Conservation (phyloP, 2,329 filamentous ascomycete genomes). For the Clarireedia homoeocarpa region DNA sequence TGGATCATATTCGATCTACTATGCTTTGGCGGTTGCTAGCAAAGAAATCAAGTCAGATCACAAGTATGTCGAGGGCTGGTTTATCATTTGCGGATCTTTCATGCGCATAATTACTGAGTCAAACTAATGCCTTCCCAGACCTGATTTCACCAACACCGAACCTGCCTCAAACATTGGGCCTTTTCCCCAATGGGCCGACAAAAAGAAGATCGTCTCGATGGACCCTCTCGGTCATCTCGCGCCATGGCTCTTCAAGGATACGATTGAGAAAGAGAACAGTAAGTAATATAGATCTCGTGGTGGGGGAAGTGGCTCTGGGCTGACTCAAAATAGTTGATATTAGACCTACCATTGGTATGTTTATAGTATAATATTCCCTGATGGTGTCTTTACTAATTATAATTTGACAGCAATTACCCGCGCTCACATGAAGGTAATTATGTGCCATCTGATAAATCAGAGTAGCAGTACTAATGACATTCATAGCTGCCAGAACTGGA, state of each 20-base stretch:
- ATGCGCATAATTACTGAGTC: neutral
- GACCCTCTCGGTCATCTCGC: conserved; percentile 86
- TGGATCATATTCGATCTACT: conserved; percentile 93
- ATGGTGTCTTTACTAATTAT: conserved; percentile 11
- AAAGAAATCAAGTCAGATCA: conserved; percentile 81
- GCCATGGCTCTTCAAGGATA: conserved; percentile 74
- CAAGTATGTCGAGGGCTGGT: conserved; percentile 35
- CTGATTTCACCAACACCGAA: conserved; percentile 77
- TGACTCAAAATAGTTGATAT: conserved; percentile 29
- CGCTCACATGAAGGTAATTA: conserved; percentile 30
- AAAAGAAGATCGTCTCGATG: conserved; percentile 95
- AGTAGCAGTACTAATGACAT: conserved; percentile 8
- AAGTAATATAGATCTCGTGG: conserved; percentile 15
- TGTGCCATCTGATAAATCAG: neutral
- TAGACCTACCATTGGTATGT: conserved; percentile 30
- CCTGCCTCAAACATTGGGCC: conserved; percentile 85
- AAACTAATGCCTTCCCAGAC: conserved; percentile 29
- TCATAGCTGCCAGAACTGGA: conserved; percentile 76
- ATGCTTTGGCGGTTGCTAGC: conserved; percentile 85
- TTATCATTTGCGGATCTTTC: neutral
- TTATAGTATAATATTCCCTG: neutral
- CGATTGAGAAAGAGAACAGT: conserved; percentile 67
- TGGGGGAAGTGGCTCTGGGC: conserved; percentile 3
- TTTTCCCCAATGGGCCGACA: conserved; percentile 82
- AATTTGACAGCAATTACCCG: conserved; percentile 26